Conservation (phyloP, 2,329 filamentous ascomycete species). For the Fusarium sp. region DNA sequence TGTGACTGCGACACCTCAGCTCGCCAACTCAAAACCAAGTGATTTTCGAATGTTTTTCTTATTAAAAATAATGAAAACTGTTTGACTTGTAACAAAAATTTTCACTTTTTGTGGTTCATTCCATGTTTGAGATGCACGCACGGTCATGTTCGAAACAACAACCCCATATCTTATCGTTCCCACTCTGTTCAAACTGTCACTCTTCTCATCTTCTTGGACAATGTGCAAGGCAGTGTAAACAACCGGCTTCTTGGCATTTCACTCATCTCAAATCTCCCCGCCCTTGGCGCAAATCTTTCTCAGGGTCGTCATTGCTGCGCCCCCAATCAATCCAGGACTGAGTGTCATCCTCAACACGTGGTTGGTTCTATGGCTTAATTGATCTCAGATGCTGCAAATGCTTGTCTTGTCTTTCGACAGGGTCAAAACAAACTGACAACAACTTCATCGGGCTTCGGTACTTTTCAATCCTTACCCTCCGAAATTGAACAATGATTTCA, state of each 20-base stretch:
- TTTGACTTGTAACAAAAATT: too few species aligned
- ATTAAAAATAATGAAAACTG: too few species aligned
- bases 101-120: not conserved
- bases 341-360: conserved; percentile 36
- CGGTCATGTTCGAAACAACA: not conserved
- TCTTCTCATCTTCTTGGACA: conserved; percentile 10
- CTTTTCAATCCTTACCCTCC: conserved; percentile 10
- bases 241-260: conserved; percentile 32
- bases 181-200: conserved; percentile 8
- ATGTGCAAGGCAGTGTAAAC: conserved; percentile 21
- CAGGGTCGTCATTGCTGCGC: conserved; percentile 30
- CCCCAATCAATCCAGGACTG: conserved; percentile 26
- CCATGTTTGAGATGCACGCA: not conserved
- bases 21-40: not conserved
- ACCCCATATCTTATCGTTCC: not conserved
- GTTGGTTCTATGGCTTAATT: conserved; percentile 24
- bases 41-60: not conserved
- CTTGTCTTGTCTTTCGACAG: not conserved
- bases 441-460: conserved; percentile 6
- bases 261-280: conserved; percentile 15
- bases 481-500: not conserved
- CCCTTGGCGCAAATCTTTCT: conserved; percentile 37
- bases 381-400: conserved; percentile 13
- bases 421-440: not conserved
- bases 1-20: conserved; percentile 8